Percentiles rank a stretch among this genome's conserved stretches.
Conservation (phyloP, 345 rosid genomes). For the Acer campestre region DNA sequence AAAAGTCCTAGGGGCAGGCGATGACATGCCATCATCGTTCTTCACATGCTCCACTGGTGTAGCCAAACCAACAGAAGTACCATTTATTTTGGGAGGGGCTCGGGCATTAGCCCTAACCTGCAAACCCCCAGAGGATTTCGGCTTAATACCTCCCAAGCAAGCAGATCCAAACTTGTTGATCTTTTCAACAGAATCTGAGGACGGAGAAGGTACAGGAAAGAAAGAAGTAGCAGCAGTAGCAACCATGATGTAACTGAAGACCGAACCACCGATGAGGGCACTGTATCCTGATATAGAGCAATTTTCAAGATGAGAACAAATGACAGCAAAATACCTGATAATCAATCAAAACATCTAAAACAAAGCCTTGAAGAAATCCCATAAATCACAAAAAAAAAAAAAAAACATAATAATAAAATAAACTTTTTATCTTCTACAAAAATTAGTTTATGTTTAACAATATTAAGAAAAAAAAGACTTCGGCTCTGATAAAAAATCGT, state of each 20-base stretch:
- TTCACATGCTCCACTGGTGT: constrained; percentile 50
- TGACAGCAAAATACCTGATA: neutral
- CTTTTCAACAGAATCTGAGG: constrained; percentile 54
- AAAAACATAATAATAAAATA: neutral
- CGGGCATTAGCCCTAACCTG: constrained; percentile 89
- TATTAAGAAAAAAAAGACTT: neutral
- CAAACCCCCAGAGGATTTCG: constrained; percentile 53
- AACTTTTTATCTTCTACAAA: neutral
- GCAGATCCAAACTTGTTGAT: constrained; percentile 52
- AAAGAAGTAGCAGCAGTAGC: constrained; percentile 76
- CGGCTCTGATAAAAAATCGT: neutral
- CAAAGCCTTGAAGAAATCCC: neutral
- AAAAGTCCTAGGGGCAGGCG: constrained; percentile 83
- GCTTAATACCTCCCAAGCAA: constrained; percentile 48
- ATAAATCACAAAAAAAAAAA: too few relatives aligned
- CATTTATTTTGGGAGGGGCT: constrained; percentile 88
- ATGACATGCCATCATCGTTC: constrained; percentile 47
- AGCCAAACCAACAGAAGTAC: constrained; percentile 52
- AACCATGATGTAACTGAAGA: constrained; percentile 53
- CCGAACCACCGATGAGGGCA: neutral
- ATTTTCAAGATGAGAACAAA: neutral
- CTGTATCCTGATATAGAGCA: constrained; percentile 1
- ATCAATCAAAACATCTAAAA: neutral
- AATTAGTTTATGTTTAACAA: neutral
- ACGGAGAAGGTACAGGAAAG: constrained; percentile 57